These are phyloP conservation scores for Phylloboletellus chloephorus DNA, from an alignment of 1,284 basidiomycete genomes.

Conservation along the genomic window DNA sequence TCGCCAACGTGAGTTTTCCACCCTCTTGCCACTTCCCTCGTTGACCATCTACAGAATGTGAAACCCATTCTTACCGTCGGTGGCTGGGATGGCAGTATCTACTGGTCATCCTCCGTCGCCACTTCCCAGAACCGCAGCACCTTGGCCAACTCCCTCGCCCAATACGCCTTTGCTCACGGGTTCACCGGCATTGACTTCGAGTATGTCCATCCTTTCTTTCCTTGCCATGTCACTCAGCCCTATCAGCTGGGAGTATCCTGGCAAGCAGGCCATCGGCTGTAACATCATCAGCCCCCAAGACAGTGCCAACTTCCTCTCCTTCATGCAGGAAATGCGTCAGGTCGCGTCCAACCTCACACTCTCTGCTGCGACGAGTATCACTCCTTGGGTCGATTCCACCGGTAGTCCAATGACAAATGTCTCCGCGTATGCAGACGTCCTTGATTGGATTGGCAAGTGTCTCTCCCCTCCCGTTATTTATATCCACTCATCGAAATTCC, in stretches of 20 bases:
- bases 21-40: constrained; percentile 1
- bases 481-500: constrained; percentile 19
- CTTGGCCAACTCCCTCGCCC: constrained; percentile 62
- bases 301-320: constrained; percentile 65
- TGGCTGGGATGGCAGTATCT: constrained; percentile 79
- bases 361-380: constrained; percentile 67
- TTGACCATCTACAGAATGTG: constrained; percentile 41
- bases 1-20: constrained; percentile 42
- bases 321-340: constrained; percentile 68
- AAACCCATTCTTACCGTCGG: constrained; percentile 77
- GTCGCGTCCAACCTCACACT: constrained; percentile 60
- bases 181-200: constrained; percentile 87
- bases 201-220: constrained; percentile 35
- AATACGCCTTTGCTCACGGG: constrained; percentile 57
- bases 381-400: constrained; percentile 58
- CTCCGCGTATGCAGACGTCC: constrained; percentile 58
- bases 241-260: constrained; percentile 84
- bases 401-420: constrained; percentile 61
- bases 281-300: constrained; percentile 64
- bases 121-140: constrained; percentile 54
- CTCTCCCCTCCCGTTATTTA: constrained; percentile 15
- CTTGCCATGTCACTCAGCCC: constrained; percentile 4
- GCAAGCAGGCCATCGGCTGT: constrained; percentile 62
- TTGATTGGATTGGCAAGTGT: constrained; percentile 63
- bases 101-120: constrained; percentile 72